Evolutionary conservation across 2,329 filamentous ascomycete genomes (phyloP), one percentile per base, ranked within the genome.

Genomic region (Fusarium subglutinans): DNA sequence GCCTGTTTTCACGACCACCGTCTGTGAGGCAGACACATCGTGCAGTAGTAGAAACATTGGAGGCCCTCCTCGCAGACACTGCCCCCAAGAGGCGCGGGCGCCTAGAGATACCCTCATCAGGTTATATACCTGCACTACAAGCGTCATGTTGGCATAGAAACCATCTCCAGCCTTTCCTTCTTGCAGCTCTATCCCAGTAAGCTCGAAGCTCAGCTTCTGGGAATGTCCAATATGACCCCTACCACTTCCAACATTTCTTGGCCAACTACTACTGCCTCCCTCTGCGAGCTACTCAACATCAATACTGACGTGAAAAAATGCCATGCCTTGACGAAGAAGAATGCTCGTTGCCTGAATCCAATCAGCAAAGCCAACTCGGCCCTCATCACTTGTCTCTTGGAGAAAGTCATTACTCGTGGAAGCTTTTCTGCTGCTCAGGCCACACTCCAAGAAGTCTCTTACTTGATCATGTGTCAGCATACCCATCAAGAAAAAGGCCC

Each of bases 91-190:
- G 61, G 68, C 66, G 69, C 76, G 24, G 63, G 72, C 68, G 76
- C 74, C 63, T 75, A 60, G 40, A 12, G 30, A 45, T 28, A 47
- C n/a, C 14, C 6, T 28, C 20, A 10, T 7, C 24, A 33, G 35
- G 48, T 62, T 78, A 78, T 74, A 78, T 78, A 35, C 26, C 41
- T 24, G 17, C 44, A 30, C 24, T 45, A 24, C 18, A 24, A 37
- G 20, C 20, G 40, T 28, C 15, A n/a, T 65, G 66, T 72, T 73
- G 71, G 74, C 69, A 57, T 62, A 76, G 61, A 69, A 70, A 74
- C 73, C 43, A 64, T 45, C 54, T n/a, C 40, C 33, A 44, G 26
- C 48, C 44, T 51, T 48, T 55, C 26, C 33, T 50, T 45, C 26
- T 37, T 44, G 57, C 38, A 26, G 41, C 28, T 37, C 24, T 15